Evolutionary conservation across 169 alveolate genomes (phyloP).

Genomic region (Plasmodium vinckei): DNA sequence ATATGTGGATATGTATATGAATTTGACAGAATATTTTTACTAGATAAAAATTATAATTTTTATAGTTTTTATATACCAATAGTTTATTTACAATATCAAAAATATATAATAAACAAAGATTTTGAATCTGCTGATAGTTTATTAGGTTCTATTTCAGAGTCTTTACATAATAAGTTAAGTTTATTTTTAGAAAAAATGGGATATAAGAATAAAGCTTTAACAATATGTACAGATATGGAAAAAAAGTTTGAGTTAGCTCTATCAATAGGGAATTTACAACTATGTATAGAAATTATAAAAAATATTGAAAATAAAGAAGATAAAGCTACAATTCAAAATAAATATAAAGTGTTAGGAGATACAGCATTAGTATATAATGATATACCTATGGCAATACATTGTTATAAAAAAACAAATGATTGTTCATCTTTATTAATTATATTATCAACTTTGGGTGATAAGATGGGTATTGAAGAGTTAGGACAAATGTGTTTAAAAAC

Average conservation of each 20-base stretch:
- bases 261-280: conserved; percentile 88
- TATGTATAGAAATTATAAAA: conserved; percentile 85
- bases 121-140: conserved; percentile 85
- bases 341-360: conserved; percentile 88
- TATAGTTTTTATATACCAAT: conserved; percentile 78
- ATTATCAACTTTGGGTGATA: conserved; percentile 80
- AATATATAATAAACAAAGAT: conserved; percentile 78
- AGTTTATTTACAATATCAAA: conserved; percentile 83
- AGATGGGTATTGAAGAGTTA: conserved; percentile 55
- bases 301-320: conserved; percentile 79
- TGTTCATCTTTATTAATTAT: conserved; percentile 81
- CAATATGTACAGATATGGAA: conserved; percentile 91
- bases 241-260: conserved; percentile 94
- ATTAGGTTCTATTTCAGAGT: conserved; percentile 81
- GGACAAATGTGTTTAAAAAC: conserved; percentile 78
- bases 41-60: conserved; percentile 82
- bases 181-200: conserved; percentile 93
- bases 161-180: conserved; percentile 91
- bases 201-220: conserved; percentile 91
- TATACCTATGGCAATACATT: conserved; percentile 84
- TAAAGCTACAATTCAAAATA: conserved; percentile 77
- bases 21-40: conserved; percentile 81
- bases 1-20: conserved; percentile 88
- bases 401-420: conserved; percentile 83
- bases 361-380: conserved; percentile 82